Base-by-base conservation (phyloP, 345 rosid species). In the Salix dunnii region DNA sequence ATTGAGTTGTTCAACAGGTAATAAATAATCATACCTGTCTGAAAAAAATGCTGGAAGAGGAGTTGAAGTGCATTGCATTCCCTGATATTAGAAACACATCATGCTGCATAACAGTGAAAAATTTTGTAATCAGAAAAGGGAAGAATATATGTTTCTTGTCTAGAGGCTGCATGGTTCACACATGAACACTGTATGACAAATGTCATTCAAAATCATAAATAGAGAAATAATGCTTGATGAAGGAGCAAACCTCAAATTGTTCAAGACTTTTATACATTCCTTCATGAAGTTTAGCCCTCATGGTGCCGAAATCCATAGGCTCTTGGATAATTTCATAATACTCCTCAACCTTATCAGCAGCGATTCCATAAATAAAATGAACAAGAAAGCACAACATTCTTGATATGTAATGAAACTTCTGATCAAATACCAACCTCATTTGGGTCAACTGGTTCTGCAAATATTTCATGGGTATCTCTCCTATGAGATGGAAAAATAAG, bases 211-310 rank as follows among this genome's bases (percentile, higher is more conserved):
- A 68, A 58, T 2, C 1, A 63, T 72, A 74, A 68, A 35, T 33
- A 25, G 9, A 67, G 71, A 75, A 66, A 33, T 71, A 8, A 36
- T 25, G 68, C 30, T 48, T 65, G 53, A 81, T 73, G 61, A 65
- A 68, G 71, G 70, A 77, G 64, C 80, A 76, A 65, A 89, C 95
- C 95, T 91, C 90, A 81, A 89, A 89, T 77, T 89, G 89, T 73
- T 86, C 83, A 38, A 91, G 83, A 78, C 77, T 83, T 38, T 48
- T 76, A 75, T 91, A 91, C 93, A 91, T 85, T 76, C 91, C 95
- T 78, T 91, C 95, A 55, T 91, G 95, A 81, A 91, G 93, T 82
- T 89, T 91, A 77, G 95, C 95, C 74, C 93, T 91, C 90, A 91
- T 89, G 53, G 95, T 91, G 63, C 95, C 93, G 36, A 91, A 91